A percentile compares a stretch with the other conserved stretches of the same genome.
Conservation (phyloP, 2,329 filamentous ascomycete species). For the Clarireedia hainanense region DNA sequence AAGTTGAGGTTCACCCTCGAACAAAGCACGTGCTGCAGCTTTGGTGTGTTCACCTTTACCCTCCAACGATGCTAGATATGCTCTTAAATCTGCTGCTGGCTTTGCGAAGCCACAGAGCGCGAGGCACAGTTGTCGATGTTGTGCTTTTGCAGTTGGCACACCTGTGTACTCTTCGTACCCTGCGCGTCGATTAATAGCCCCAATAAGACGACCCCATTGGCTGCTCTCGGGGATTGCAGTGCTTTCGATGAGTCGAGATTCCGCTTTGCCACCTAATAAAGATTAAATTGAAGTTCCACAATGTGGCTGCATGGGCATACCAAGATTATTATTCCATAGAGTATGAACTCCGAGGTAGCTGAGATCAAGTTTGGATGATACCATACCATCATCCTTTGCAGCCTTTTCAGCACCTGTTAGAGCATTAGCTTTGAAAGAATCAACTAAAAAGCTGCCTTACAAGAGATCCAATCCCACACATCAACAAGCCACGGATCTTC, state of each 20-base stretch:
- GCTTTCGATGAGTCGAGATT: conserved; percentile 40
- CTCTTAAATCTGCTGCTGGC: conserved; percentile 39
- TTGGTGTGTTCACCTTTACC: conserved; percentile 55
- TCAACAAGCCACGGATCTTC: conserved; percentile 71
- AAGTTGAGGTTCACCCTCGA: conserved; percentile 60
- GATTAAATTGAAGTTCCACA: background rate
- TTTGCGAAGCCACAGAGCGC: conserved; percentile 67
- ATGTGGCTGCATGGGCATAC: conserved; percentile 30
- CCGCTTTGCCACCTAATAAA: conserved; percentile 39
- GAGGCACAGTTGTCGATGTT: conserved; percentile 67
- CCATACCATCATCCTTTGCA: conserved; percentile 62
- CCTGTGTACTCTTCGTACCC: conserved; percentile 57
- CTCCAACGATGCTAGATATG: conserved; percentile 38
- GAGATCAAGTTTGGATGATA: conserved; percentile 58
- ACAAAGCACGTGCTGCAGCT: conserved; percentile 68
- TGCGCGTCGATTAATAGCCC: conserved; percentile 54
- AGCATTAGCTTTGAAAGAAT: background rate
- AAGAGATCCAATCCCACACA: conserved; percentile 69
- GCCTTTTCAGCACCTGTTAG: conserved; percentile 51
- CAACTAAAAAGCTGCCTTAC: conserved; percentile 35
- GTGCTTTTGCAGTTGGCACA: conserved; percentile 53
- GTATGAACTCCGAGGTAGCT: conserved; percentile 67
- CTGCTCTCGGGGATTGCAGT: conserved; percentile 36
- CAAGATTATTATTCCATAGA: conserved; percentile 65
- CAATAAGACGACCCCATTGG: conserved; percentile 55